phyloP scores from a whole-genome alignment of 345 rosid species.

The Euphorbia pulcherrima region DNA sequence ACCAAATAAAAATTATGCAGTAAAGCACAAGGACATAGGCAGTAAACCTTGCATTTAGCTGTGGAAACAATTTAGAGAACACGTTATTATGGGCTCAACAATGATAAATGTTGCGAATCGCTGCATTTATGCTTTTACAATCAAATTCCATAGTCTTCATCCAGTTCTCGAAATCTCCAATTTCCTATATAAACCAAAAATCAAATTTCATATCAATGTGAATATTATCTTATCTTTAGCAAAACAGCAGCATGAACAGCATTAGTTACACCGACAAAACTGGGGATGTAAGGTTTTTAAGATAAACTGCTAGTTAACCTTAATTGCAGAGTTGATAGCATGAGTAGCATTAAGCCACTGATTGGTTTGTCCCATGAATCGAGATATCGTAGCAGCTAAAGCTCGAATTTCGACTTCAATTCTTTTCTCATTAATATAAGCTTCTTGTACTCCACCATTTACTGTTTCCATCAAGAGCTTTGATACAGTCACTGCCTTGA shows the following conservation, averaged over 20 bases:
- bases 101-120: slow-evolving; percentile 66
- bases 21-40: not conserved
- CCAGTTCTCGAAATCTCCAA: slow-evolving; percentile 96
- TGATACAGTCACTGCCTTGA: slow-evolving; percentile 56
- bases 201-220: not conserved
- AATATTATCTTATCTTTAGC: not conserved
- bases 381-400: slow-evolving; percentile 50
- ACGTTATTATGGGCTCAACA: not conserved
- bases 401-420: slow-evolving; percentile 72
- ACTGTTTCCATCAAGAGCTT: slow-evolving; percentile 71
- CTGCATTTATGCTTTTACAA: slow-evolving; percentile 69
- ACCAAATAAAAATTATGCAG: not conserved
- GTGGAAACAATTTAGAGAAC: not conserved
- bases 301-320: slow-evolving; percentile 34
- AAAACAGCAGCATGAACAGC: not conserved
- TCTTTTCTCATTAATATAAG: slow-evolving; percentile 71
- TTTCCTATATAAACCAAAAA: slow-evolving; percentile 45
- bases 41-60: not conserved
- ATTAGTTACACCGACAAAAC: not conserved
- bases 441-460: slow-evolving; percentile 80
- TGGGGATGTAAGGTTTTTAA: not conserved
- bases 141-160: slow-evolving; percentile 92
- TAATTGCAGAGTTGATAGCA: slow-evolving; percentile 69
- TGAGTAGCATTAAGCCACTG: slow-evolving; percentile 74
- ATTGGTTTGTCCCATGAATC: slow-evolving; percentile 72